These are phyloP conservation scores for Priceomyces fermenticarens DNA, from an alignment of 805 yeast genomes.

Conservation along the genomic window DNA sequence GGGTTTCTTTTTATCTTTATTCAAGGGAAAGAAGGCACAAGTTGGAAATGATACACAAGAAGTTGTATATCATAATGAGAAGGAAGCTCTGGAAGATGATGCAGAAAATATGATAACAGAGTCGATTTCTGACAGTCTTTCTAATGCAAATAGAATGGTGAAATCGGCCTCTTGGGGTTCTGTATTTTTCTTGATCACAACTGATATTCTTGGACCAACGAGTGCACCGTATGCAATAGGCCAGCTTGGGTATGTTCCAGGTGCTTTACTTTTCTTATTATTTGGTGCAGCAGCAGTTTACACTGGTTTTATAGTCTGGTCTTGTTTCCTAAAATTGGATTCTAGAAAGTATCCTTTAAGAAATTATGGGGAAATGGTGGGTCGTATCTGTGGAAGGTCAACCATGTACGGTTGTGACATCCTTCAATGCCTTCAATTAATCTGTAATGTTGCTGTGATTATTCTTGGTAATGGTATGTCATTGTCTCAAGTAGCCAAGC, in stretches of 20 bases:
- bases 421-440: conserved; percentile 41
- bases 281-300: conserved; percentile 42
- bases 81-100: not conserved
- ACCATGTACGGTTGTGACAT: conserved; percentile 29
- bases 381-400: conserved; percentile 34
- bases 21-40: not conserved
- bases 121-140: not conserved
- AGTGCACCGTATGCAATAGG: conserved; percentile 45
- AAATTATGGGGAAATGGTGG: conserved; percentile 41
- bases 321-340: conserved; percentile 33
- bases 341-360: conserved; percentile 42
- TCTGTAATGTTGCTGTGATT: conserved; percentile 42
- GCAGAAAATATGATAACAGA: not conserved
- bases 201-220: conserved; percentile 47
- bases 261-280: conserved; percentile 37
- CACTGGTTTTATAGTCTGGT: conserved; percentile 39
- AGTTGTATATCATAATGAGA: not conserved
- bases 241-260: conserved; percentile 45
- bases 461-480: conserved; percentile 41
- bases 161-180: conserved; percentile 14
- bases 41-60: not conserved
- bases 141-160: conserved; percentile 9
- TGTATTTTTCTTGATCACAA: conserved; percentile 46
- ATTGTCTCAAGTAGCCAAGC: conserved; percentile 36
- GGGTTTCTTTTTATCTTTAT: not conserved